Evolutionary conservation across 2,329 filamentous ascomycete species (phyloP), one percentile per base, ranked within the genome.

Genomic region (Penicillium paneum): DNA sequence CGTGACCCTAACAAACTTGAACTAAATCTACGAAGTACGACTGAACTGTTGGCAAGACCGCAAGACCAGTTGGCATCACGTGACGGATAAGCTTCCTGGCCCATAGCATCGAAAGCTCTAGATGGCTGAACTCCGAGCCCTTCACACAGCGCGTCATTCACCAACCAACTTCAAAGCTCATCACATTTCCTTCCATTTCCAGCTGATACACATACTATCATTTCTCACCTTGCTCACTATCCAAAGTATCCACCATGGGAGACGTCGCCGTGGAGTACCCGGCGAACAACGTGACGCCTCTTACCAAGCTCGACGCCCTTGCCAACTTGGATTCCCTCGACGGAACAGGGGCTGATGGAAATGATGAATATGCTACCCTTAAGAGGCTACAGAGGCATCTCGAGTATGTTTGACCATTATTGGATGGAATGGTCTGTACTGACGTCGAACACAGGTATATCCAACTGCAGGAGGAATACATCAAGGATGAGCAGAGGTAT

Each of bases 381-480:
- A 99, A 99, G 82, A 94, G 95, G 80, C 85, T 97, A 61, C 93
- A 99, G 77, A 83, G 93, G 73, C 92, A 97, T 80, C 80, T 97
- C 66, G 94, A 99, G 86, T 97, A 83, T 66, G 85, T 73, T 47
- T 24, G 8, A 35, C 32, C 46, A 15, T 31, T 28, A 19, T 40
- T 31, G 11, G 26, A 54, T 49, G 44, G 58, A n/a, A 24, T 46
- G 39, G 34, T 40, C 34, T 42, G 32, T 48, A 59, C 60, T 69
- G 55, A 68, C 58, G 41, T 56, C 48, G 51, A 40, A 36, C 56
- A 60, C 66, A 91, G 88, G 74, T 90, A 96, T 76, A 96, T 97
- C 73, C 91, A 97, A 77, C 83, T 99, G 67, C 94, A 99, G 79
- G 94, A 99, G 78, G 94, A 99, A 75, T 99, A 99, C 77, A 99